A percentile compares a stretch with the other conserved stretches of the same genome.
These are phyloP conservation scores for Luvunga scandens DNA, from an alignment of 345 rosid genomes.

Conservation along the genomic window DNA sequence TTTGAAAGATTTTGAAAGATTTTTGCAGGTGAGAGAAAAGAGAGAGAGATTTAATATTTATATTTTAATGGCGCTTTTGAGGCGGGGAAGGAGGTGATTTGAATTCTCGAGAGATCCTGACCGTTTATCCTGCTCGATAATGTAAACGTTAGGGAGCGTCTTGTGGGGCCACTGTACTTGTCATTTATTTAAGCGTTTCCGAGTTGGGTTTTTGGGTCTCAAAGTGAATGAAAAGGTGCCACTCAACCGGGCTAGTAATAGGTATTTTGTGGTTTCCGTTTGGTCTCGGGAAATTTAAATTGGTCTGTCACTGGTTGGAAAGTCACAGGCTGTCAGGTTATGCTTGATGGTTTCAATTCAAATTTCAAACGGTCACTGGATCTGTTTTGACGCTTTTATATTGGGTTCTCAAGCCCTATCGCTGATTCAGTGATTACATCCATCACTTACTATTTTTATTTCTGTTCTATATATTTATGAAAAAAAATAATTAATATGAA, in stretches of 20 bases:
- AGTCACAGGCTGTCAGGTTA: constrained; percentile 19
- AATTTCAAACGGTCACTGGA: constrained; percentile 40
- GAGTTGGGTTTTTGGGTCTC: not conserved
- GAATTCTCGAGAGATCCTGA: constrained; percentile 24
- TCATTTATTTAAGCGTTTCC: not conserved
- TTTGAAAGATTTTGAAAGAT: constrained; percentile 1
- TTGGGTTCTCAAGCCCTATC: too few species aligned
- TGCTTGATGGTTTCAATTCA: constrained; percentile 20
- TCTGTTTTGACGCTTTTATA: constrained; percentile 5
- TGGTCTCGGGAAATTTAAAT: not conserved
- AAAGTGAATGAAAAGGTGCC: not conserved
- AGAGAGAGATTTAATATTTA: not conserved
- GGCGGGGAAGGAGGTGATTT: constrained; percentile 22
- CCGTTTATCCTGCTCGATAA: constrained; percentile 29
- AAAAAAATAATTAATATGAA: too few species aligned
- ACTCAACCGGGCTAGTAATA: not conserved
- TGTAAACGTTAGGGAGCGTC: constrained; percentile 30
- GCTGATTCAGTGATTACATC: too few species aligned
- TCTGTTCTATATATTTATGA: too few species aligned
- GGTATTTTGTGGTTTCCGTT: not conserved
- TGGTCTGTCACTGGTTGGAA: constrained; percentile 11
- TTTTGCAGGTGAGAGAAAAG: not conserved
- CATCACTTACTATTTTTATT: too few species aligned
- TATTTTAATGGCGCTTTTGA: constrained; percentile 15
- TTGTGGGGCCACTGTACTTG: constrained; percentile 9